Evolutionary conservation across 768 basidiomycete species (phyloP).

Genomic region (Mycena floridula): DNA sequence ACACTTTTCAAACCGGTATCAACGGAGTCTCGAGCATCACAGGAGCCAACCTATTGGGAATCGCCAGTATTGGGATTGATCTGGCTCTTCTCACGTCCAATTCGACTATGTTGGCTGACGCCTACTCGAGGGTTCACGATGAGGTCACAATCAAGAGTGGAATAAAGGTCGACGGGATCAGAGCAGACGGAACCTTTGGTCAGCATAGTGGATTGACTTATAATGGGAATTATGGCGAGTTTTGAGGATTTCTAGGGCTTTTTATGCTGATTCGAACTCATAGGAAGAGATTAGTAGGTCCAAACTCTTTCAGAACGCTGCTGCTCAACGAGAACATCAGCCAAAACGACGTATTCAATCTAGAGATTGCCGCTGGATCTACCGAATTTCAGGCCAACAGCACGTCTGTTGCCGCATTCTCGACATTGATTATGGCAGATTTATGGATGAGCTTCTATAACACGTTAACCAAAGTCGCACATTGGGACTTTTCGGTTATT

Average conservation of each 20-base stretch:
- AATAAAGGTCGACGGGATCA: conserved; percentile 54
- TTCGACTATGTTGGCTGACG: conserved; percentile 37
- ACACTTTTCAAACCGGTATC: conserved; percentile 34
- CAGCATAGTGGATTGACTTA: conserved; percentile 64
- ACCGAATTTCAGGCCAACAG: conserved; percentile 48
- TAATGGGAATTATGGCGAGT: conserved; percentile 68
- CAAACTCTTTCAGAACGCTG: neutral
- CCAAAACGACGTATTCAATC: conserved; percentile 53
- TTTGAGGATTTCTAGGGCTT: conserved; percentile 6
- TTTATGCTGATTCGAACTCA: neutral
- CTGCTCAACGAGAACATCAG: conserved; percentile 20
- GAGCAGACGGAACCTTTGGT: conserved; percentile 44
- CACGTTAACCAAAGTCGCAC: conserved; percentile 46
- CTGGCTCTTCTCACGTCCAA: conserved; percentile 36
- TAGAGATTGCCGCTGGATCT: conserved; percentile 57
- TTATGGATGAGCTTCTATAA: conserved; percentile 70
- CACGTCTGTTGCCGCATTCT: conserved; percentile 41
- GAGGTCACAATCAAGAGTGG: conserved; percentile 47
- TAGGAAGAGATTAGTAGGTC: conserved; percentile 1
- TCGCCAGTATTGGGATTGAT: conserved; percentile 58
- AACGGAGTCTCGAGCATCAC: conserved; percentile 44
- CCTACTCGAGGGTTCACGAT: conserved; percentile 43
- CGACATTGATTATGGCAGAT: conserved; percentile 49
- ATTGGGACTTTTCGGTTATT: conserved; percentile 67
- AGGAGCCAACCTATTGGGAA: conserved; percentile 62